Base-by-base conservation (phyloP, 129 eudicot species). In the Chrysanthemum seticuspe region DNA sequence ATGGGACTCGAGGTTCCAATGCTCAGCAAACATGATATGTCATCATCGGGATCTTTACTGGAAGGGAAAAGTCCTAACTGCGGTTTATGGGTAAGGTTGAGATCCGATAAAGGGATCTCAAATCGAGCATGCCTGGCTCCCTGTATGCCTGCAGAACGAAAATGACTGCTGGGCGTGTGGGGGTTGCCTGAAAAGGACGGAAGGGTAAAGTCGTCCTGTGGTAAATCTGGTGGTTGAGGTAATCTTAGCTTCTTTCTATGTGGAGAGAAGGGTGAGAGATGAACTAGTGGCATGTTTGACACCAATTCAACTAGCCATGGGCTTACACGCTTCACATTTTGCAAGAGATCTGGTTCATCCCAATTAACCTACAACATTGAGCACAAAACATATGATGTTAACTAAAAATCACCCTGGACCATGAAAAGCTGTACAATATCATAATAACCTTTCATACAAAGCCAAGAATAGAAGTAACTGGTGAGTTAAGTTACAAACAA, bases 91-190 rank as follows among this genome's bases (percentile, higher is more conserved):
- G 80, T 86, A 62, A 85, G 72, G 58, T 83, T 87, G 80, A 90
- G 81, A 82, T 84, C 96, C 80, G 79, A 77, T 62, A 79, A 75
- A 14, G 92, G 91, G 77, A 81, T 83, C 89, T 94, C 89, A 76
- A 84, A 81, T 76, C 79, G 93, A 88, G 93, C 84, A 84, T 91
- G 97, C 97, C 97, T 91, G 97, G 97, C 92, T 91, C 97, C 97
- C 97, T 91, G 97, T 91, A 91, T 86, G 90, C 97, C 91, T 86
- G 93, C 96, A 91, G 97, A 31, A 40, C 47, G 47, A 27, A 86
- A 80, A 76, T n/a, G 82, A 78, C 90, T 81, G 92, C 87, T 82
- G 47, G 87, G 83, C 70, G 87, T 81, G 56, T 79, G 75, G 85
- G 97, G 87, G 85, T 72, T 83, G 72, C 85, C 91, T 65, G 95